Evolutionary conservation across 2,329 filamentous ascomycete genomes (phyloP), one percentile per base, ranked within the genome.

Genomic region (Fusarium vanettenii): DNA sequence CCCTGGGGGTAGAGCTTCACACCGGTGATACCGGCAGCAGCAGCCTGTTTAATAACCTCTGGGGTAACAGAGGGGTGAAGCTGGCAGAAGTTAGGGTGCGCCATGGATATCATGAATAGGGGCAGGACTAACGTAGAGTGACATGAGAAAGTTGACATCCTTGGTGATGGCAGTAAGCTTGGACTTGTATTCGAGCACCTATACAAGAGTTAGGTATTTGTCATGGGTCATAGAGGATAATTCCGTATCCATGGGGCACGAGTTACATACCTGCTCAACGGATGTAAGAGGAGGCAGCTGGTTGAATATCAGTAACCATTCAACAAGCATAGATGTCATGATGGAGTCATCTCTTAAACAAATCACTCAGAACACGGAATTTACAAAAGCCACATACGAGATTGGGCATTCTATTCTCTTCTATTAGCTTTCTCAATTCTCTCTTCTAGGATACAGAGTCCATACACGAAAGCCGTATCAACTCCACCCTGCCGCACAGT

Each of bases 121-220:
- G 22, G 13, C 18, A 35, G 31, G 22, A 78, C 84, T 69, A 48
- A 86, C 87, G 79, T 91, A 95, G 50, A 95, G 87, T 2, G 93
- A 92, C 92, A 95, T 94, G 69, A 95, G 88, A 79, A 90, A 95
- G 69, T 88, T 89, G 69, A 94, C 90, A 61, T 87, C 86, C 3
- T 90, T 87, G 60, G 91, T 89, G 70, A 93, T 84, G 50, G 88
- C 86, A 75, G 89, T 85, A 18, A 95, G 86, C 55, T 88, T 86
- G 29, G 86, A 81, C 81, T 91, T 88, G 83, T 95, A 95, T 48
- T 90, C 90, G 27, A 94, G 84, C 10, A 91, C 93, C 81, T 90
- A 56, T 16, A 50, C 6, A 43, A 8, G 5, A 9, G 5, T 68
- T 41, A 43, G 39, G 1, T 20, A 41, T 39, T 22, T 18, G 16